Evolutionary conservation across 2,329 filamentous ascomycete genomes (phyloP), one percentile per base, ranked within the genome.

Genomic region (Bipolaris bicolor): DNA sequence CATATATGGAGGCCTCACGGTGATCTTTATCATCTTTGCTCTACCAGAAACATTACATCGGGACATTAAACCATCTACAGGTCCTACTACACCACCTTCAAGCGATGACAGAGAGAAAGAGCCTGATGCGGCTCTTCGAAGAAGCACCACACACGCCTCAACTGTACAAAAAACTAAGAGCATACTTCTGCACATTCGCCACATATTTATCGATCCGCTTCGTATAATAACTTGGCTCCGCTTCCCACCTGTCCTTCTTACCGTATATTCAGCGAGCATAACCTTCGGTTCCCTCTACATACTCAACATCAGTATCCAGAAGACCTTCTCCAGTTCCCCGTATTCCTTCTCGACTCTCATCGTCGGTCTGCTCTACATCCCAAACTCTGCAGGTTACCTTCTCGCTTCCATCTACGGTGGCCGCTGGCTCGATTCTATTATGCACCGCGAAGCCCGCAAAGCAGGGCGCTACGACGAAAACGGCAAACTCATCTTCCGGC

Each of bases 371-470:
- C 65, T 76, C 3, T 78, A 78, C 57, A 76, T 78, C 22, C 75
- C 76, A 15, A 69, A 68, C 53, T 72, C 68, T 4, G 57, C 74
- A 1, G 76, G 76, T 22, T 78, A 78, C 58, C 54, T 77, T 3
- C 49, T 76, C 1, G 67, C 73, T 6, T 67, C 64, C 20, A 13
- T 78, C 6, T 71, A 76, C 20, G 76, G 76, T 48, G 76, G 76
- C n/a, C 64, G 67, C 44, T 78, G 76, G 76, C 70, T 78, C 44
- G 76, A 78, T 65, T 49, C 55, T 36, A 78, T 78, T 63, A 78
- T 78, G 76, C 66, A 68, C 43, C 72, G 76, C 39, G 76, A 78
- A 65, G 76, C 76, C 0, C 62, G 63, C 2, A 75, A 73, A 57
- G 73, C 72, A 33, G 72, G 71, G 29, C 67, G 75, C 11, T 73